Evolutionary conservation across 2,329 filamentous ascomycete genomes (phyloP), one percentile per base, ranked within the genome.

Genomic region (Ascomycota sp.): DNA sequence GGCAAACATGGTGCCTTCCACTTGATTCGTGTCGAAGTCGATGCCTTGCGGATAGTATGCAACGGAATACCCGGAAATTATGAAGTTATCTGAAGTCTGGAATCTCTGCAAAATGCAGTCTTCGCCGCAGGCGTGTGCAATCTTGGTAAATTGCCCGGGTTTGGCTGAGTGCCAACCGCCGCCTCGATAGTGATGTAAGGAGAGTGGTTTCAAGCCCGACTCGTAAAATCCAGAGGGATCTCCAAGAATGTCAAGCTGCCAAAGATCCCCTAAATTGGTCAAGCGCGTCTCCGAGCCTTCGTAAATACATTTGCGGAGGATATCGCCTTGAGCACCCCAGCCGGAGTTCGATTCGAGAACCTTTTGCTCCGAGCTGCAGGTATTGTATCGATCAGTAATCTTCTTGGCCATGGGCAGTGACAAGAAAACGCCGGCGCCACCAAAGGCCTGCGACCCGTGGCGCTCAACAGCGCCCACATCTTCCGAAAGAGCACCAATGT

Each of bases 211-310:
- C 40, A 69, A 60, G 25, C 67, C 67, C 29, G 64, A 62, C 51
- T 75, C 70, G 49, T 73, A 75, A 50, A 74, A 72, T 5, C 70
- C 70, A 0, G 66, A 66, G 4, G 68, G 64, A 44, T 74, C 67
- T 32, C 62, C 64, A 37, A 62, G 59, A 32, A 75, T 53, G 44
- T 75, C 70, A 21, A 74, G 56, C 47, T 74, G 70, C 53, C 64
- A 72, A 9, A 75, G 56, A 27, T 67, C 64, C 43, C n/a, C n/a
- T n/a, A n/a, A n/a, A n/a, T n/a, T n/a, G n/a, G 65, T 68, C 34
- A 75, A 48, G n/a, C 62, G 61, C 8, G 66, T 64, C 27, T 64
- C 58, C 2, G 68, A 69, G 47, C 74, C 63, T 41, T 70, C 63
- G 50, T 73, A 73, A 43, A 75, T 66, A 50, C 70, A 75, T 44